Conservation (phyloP, 2,329 filamentous ascomycete genomes). For the Diaporthe vexans region DNA sequence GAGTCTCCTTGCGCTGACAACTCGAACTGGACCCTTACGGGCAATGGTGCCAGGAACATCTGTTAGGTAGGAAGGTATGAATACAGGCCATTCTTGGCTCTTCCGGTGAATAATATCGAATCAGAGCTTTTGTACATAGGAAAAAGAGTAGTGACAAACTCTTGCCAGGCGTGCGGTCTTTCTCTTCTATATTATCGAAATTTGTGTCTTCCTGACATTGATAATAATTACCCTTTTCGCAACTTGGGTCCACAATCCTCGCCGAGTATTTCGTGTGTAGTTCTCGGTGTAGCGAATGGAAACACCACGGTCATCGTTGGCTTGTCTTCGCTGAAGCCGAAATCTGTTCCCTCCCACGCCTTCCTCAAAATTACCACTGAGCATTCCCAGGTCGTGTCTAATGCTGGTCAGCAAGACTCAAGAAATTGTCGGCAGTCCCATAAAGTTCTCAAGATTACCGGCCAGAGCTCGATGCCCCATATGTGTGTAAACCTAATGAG, state of each 20-base stretch:
- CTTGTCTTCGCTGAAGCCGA: neutral
- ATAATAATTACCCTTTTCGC: neutral
- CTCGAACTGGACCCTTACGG: slow-evolving; percentile 63
- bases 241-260: neutral
- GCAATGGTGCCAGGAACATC: slow-evolving; percentile 57
- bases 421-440: neutral
- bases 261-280: neutral
- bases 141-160: neutral
- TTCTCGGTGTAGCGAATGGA: neutral
- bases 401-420: neutral
- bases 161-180: neutral
- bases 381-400: too few relatives aligned
- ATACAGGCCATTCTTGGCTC: neutral
- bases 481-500: neutral
- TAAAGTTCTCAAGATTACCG: too few relatives aligned
- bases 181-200: neutral
- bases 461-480: neutral
- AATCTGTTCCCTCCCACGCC: neutral
- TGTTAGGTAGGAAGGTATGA: slow-evolving; percentile 49
- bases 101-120: neutral
- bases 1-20: slow-evolving; percentile 69
- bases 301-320: neutral
- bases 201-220: neutral
- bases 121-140: neutral
- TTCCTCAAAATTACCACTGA: neutral